These are phyloP conservation scores for Vigna nakashimae DNA, from an alignment of 306 rosid species.

Conservation along the genomic window DNA sequence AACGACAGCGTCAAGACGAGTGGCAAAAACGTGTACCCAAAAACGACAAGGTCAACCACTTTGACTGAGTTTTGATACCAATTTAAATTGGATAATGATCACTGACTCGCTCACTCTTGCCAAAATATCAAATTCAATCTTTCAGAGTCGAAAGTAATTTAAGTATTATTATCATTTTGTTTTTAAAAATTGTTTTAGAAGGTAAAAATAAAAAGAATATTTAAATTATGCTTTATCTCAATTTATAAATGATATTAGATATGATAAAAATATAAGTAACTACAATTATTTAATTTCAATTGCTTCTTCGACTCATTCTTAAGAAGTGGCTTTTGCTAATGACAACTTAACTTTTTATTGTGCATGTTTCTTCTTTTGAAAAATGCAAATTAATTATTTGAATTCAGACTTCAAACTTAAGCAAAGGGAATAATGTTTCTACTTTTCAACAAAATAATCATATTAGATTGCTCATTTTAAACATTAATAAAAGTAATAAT, in stretches of 20 bases:
- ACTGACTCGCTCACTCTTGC: not conserved
- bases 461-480: not conserved
- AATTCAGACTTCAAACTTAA: not conserved
- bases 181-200: no score
- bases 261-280: not conserved
- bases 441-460: constrained; percentile 5
- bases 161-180: no score
- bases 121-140: not conserved
- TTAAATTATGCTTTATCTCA: no score
- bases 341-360: not conserved
- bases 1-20: not conserved
- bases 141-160: no score
- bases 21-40: not conserved
- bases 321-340: not conserved
- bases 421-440: not conserved
- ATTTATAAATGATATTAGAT: no score
- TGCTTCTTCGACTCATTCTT: not conserved
- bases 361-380: not conserved
- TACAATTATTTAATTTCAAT: not conserved
- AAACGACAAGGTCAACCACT: not conserved
- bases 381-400: not conserved
- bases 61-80: not conserved
- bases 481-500: not conserved
- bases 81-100: not conserved
- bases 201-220: no score